phyloP scores from a whole-genome alignment of 2,329 filamentous ascomycete genomes.

The Talaromyces sp. region DNA sequence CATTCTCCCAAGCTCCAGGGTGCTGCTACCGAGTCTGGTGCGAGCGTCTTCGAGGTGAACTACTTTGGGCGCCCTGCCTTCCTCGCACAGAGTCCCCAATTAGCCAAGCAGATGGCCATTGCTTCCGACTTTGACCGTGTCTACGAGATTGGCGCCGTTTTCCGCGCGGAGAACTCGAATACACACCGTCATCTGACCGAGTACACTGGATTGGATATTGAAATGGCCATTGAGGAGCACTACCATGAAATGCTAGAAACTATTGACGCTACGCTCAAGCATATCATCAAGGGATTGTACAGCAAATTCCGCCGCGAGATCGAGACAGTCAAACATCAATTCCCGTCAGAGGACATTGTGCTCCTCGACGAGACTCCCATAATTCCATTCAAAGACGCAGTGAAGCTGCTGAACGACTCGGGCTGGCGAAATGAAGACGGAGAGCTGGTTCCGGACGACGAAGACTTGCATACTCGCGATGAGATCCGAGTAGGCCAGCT shows the following conservation, averaged over 20 bases:
- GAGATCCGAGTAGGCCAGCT: constrained; percentile 82
- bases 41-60: constrained; percentile 85
- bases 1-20: constrained; percentile 91
- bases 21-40: constrained; percentile 83
- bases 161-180: constrained; percentile 92
- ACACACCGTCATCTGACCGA: constrained; percentile 92
- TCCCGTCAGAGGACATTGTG: constrained; percentile 79
- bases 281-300: constrained; percentile 70
- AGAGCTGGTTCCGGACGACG: constrained; percentile 62
- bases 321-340: constrained; percentile 73
- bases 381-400: constrained; percentile 72
- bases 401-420: constrained; percentile 74
- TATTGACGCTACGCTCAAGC: constrained; percentile 76
- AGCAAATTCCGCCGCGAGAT: constrained; percentile 66
- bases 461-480: constrained; percentile 79
- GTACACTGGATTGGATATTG: constrained; percentile 86
- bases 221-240: constrained; percentile 85
- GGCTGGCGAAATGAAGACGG: constrained; percentile 76
- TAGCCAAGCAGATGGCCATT: constrained; percentile 90
- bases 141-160: constrained; percentile 85
- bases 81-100: constrained; percentile 83
- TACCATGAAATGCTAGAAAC: constrained; percentile 82
- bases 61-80: constrained; percentile 88
- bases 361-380: constrained; percentile 83
- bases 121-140: constrained; percentile 84